Conservation (phyloP, 129 eudicot genomes). For the Artemisia tridentata region DNA sequence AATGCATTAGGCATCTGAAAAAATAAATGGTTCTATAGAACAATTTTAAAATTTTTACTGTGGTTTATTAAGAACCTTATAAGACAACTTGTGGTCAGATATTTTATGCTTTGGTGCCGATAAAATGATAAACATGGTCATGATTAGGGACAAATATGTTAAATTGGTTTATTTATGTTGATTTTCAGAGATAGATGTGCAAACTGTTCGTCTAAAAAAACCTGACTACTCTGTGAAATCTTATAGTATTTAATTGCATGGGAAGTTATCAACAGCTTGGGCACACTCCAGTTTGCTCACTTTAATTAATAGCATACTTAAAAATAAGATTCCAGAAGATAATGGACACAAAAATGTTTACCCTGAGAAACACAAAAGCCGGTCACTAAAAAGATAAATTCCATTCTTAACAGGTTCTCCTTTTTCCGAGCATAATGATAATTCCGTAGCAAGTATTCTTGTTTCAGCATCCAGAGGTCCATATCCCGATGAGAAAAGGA, state of each 20-base stretch:
- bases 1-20: slow-evolving; percentile 7
- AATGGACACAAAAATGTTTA: slow-evolving; percentile 30
- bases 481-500: slow-evolving; percentile 80
- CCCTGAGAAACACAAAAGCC: slow-evolving; percentile 84
- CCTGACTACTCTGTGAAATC: too few relatives aligned
- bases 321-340: background rate
- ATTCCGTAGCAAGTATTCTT: slow-evolving; percentile 39
- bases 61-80: background rate
- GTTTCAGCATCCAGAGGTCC: slow-evolving; percentile 67
- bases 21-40: slow-evolving; percentile 8
- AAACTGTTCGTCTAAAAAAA: too few relatives aligned
- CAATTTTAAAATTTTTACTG: background rate
- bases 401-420: slow-evolving; percentile 38
- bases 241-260: too few relatives aligned
- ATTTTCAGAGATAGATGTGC: too few relatives aligned
- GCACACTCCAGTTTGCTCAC: background rate
- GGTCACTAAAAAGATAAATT: slow-evolving; percentile 44
- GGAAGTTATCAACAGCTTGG: background rate
- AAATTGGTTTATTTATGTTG: too few relatives aligned
- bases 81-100: background rate
- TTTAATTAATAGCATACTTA: background rate
- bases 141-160: too few relatives aligned
- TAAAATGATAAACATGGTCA: too few relatives aligned
- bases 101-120: too few relatives aligned
- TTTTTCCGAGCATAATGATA: slow-evolving; percentile 38